Base-by-base conservation (phyloP, 768 basidiomycete species). In the Russula earlei region DNA sequence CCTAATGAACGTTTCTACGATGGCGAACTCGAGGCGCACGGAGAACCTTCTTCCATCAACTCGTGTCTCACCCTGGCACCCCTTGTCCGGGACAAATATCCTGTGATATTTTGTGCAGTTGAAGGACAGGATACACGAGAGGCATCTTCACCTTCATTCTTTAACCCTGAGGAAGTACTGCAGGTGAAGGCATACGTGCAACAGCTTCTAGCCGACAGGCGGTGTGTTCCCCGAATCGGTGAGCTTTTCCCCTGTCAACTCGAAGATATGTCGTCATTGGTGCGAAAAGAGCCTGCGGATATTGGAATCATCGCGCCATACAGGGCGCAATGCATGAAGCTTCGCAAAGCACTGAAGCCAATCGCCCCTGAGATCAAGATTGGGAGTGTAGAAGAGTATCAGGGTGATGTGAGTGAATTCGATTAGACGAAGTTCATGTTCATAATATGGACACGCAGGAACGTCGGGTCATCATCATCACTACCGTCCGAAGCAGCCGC, bases 61-160 rank as follows among this genome's bases (percentile, higher is more conserved):
- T 62, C 66, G 15, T 69, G 64, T 47, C 47, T 70, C 43, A 56
- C 58, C 15, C 66, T 55, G 38, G 58, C 61, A 2, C 54, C 66
- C 15, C 67, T 76, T 6, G 74, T 74, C 0, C 68, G 66, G 2
- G 71, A 68, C 37, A 70, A 72, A 1, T 85, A 84, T 66, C 83
- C 85, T 0, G 12, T 55, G 22, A 43, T 55, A 67, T 86, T 40
- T 67, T 85, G 1, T 84, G 86, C 67, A 80, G 85, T 64, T 73
- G 77, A 3, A 69, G 84, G 85, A 17, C 78, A 78, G 60, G 83
- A 87, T 62, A 75, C 78, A 24, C 76, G 83, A n/a, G 84, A 87
- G 63, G 76, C 77, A 2, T 74, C 76, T 0, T 85, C 84, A 0
- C 85, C 84, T 1, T 85, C 83, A 0, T 85, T 83, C 67, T 86